These are phyloP conservation scores for Fonsecaea monophora DNA, from an alignment of 2,329 filamentous ascomycete species.

Conservation along the genomic window DNA sequence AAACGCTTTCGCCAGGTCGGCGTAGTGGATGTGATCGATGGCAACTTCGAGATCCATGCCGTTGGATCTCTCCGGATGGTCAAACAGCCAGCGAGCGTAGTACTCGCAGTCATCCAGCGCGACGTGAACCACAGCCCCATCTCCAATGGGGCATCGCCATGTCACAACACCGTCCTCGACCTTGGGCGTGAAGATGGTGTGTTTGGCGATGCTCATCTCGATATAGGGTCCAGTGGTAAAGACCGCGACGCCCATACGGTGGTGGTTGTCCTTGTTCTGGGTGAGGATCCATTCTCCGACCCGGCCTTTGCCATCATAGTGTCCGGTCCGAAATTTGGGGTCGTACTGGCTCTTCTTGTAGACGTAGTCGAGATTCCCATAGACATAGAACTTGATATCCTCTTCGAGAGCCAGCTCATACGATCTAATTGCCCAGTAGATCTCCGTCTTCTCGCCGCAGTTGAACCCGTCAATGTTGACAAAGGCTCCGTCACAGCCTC, in stretches of 20 bases:
- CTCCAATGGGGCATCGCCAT: slow-evolving; percentile 52
- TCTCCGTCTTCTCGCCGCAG: slow-evolving; percentile 60
- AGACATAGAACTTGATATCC: slow-evolving; percentile 54
- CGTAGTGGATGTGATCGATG: slow-evolving; percentile 52
- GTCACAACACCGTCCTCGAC: slow-evolving; percentile 53
- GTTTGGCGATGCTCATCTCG: slow-evolving; percentile 39
- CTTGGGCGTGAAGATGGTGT: slow-evolving; percentile 50
- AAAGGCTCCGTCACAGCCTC: slow-evolving; percentile 58
- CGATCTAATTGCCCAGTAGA: slow-evolving; percentile 52
- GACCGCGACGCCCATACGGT: slow-evolving; percentile 36
- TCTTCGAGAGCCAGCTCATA: slow-evolving; percentile 48
- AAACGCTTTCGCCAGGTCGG: slow-evolving; percentile 53
- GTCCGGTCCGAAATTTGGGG: slow-evolving; percentile 54
- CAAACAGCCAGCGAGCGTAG: slow-evolving; percentile 59
- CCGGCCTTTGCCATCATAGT: slow-evolving; percentile 58
- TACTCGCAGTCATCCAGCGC: slow-evolving; percentile 56
- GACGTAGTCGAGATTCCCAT: slow-evolving; percentile 59
- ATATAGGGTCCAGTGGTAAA: slow-evolving; percentile 42
- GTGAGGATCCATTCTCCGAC: slow-evolving; percentile 55
- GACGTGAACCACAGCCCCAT: slow-evolving; percentile 49
- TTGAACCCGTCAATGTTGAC: slow-evolving; percentile 64
- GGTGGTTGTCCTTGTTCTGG: slow-evolving; percentile 48
- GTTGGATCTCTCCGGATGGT: slow-evolving; percentile 52
- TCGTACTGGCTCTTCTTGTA: slow-evolving; percentile 58
- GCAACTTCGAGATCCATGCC: slow-evolving; percentile 56